These are phyloP conservation scores for Sphaerulina vaccinii DNA, from an alignment of 2,329 filamentous ascomycete genomes.

Conservation along the genomic window DNA sequence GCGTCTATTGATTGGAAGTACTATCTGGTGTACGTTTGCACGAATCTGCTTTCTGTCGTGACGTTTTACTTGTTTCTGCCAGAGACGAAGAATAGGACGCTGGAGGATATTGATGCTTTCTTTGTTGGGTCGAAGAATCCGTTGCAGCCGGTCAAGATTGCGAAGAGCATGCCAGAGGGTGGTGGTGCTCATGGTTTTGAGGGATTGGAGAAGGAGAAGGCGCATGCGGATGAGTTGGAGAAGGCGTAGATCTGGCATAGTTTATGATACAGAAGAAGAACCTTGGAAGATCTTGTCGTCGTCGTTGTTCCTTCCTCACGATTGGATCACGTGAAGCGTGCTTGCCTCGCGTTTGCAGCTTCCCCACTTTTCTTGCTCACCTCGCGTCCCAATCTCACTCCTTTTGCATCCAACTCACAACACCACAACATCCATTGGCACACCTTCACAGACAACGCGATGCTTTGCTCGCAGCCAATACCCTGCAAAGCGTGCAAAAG, in stretches of 20 bases:
- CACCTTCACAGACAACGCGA: too few species aligned
- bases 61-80: constrained; percentile 33
- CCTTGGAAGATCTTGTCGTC: too few species aligned
- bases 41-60: constrained; percentile 59
- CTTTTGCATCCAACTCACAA: too few species aligned
- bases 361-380: too few species aligned
- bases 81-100: constrained; percentile 30
- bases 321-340: too few species aligned
- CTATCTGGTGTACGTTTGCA: constrained; percentile 54
- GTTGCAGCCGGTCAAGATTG: constrained; percentile 26
- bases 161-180: constrained; percentile 26
- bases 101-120: constrained; percentile 35
- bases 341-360: too few species aligned
- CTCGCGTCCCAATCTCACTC: too few species aligned
- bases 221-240: not conserved
- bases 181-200: constrained; percentile 2
- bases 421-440: too few species aligned
- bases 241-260: not conserved
- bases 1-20: constrained; percentile 47
- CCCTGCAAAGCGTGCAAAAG: constrained; percentile 8
- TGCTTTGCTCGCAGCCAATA: constrained; percentile 12
- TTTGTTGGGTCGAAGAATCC: constrained; percentile 28
- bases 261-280: too few species aligned
- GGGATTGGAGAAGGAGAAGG: not conserved
- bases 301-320: too few species aligned